These are phyloP conservation scores for Teunomyces cretensis DNA, from an alignment of 805 yeast species.

Conservation along the genomic window DNA sequence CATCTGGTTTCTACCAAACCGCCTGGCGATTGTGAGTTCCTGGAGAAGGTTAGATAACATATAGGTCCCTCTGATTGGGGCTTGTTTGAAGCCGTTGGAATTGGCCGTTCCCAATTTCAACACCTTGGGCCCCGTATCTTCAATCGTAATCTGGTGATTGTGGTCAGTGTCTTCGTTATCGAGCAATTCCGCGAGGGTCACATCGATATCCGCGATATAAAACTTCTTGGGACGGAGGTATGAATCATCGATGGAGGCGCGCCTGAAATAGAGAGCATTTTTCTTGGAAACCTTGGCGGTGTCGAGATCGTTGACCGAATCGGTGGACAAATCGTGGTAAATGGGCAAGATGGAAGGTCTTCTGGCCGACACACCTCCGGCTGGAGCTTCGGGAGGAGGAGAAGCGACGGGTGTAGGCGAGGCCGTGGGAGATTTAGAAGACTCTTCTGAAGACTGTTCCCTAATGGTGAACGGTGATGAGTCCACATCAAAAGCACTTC, in stretches of 20 bases:
- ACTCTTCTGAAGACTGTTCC: neutral
- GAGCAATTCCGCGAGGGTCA: slow-evolving; percentile 66
- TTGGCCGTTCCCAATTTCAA: slow-evolving; percentile 77
- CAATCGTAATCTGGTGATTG: slow-evolving; percentile 81
- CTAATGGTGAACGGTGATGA: neutral
- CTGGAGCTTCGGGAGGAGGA: neutral
- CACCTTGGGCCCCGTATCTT: slow-evolving; percentile 84
- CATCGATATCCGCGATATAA: slow-evolving; percentile 72
- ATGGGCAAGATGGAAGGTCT: slow-evolving; percentile 32
- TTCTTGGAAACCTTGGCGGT: neutral
- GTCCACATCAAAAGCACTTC: neutral
- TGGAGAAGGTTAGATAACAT: slow-evolving; percentile 84
- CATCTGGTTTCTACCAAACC: slow-evolving; percentile 75
- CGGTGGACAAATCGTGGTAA: slow-evolving; percentile 15
- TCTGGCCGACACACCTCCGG: slow-evolving; percentile 7
- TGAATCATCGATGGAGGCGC: slow-evolving; percentile 34
- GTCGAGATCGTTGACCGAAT: neutral
- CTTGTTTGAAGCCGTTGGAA: slow-evolving; percentile 74
- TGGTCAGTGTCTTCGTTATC: slow-evolving; percentile 81
- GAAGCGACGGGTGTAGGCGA: neutral
- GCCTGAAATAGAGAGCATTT: slow-evolving; percentile 13
- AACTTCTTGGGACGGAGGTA: slow-evolving; percentile 46
- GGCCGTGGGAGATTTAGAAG: neutral
- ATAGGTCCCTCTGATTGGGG: slow-evolving; percentile 82
- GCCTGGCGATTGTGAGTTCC: slow-evolving; percentile 83